Percentiles rank a stretch among this genome's conserved stretches.
Evolutionary conservation across 371 early-diverging fungal genomes (phyloP).

Genomic region (Dinochytrium kinnereticum): DNA sequence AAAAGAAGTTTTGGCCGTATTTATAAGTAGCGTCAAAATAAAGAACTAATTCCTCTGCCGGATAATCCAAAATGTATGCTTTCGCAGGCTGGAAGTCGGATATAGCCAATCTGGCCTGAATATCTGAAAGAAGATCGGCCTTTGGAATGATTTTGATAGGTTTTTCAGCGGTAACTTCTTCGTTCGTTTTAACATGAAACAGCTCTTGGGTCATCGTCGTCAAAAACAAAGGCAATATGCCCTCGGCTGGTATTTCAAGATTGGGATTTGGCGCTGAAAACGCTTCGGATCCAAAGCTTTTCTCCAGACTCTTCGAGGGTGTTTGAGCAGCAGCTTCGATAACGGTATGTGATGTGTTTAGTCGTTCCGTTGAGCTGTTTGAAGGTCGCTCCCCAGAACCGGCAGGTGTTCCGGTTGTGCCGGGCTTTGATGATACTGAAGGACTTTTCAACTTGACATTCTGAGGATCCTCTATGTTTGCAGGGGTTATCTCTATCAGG

Average conservation of each 20-base stretch:
- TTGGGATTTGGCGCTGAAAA: slow-evolving; percentile 26
- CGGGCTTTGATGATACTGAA: slow-evolving; percentile 8
- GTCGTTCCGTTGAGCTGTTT: background rate
- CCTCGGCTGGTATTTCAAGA: slow-evolving; percentile 36
- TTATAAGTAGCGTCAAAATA: slow-evolving; percentile 56
- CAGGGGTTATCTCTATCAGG: background rate
- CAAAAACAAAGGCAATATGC: slow-evolving; percentile 58
- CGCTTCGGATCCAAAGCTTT: slow-evolving; percentile 4
- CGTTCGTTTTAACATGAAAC: slow-evolving; percentile 54
- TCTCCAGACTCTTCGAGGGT: background rate
- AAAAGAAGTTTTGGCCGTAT: slow-evolving; percentile 61
- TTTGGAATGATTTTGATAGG: slow-evolving; percentile 58
- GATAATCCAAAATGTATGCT: slow-evolving; percentile 50
- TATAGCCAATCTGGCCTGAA: slow-evolving; percentile 54
- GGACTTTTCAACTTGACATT: too few relatives aligned
- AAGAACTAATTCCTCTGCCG: slow-evolving; percentile 55
- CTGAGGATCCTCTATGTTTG: too few relatives aligned
- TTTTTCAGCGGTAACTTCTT: slow-evolving; percentile 54
- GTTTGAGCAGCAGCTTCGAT: background rate
- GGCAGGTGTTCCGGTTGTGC: background rate
- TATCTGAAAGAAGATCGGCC: slow-evolving; percentile 56
- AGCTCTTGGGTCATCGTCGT: slow-evolving; percentile 56
- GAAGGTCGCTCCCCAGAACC: background rate
- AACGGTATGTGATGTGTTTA: background rate
- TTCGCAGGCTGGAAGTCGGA: slow-evolving; percentile 61